Base-by-base conservation (phyloP, 139 green algal genomes). In the Chlorella sp. region DNA sequence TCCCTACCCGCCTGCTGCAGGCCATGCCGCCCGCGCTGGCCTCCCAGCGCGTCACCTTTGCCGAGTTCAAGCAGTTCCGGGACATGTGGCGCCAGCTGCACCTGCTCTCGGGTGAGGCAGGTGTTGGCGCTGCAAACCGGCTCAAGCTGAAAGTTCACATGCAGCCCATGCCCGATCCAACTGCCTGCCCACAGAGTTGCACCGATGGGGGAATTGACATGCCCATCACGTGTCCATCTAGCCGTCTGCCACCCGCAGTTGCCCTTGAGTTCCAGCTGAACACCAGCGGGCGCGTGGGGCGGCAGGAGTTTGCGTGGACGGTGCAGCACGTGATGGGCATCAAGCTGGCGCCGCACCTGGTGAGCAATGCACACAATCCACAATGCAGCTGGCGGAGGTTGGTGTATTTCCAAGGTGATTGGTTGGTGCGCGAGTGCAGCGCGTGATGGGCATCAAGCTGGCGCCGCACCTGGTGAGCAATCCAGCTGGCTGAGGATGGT, bases 11-110 rank as follows among this genome's bases (percentile, higher is more conserved):
- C n/a, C n/a, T n/a, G n/a, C 56, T 87, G 28, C 84, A 92, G 32
- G 44, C 54, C 24, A 81, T 92, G 85, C 85, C 81, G 22, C 6
- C 69, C 1, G 65, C 74, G 36, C 78, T 92, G 16, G 60, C 82
- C 0, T 32, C 30, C 30, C 44, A 30, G 9, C 73, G 85, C 64
- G 69, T 92, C 34, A 70, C 5, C 46, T 82, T 80, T 30, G n/a
- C 62, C 26, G 69, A 89, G 19, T 88, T 86, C 51, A 32, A 65
- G 48, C 30, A 73, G 36, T 88, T 86, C 46, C 48, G 77, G 0
- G 38, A 70, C 44, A 43, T 88, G 40, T 80, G 76, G 77, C 36
- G 58, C 40, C 77, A 83, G 77, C 77, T 83, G 58, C 40, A 43
- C n/a, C 64, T 83, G 60, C 77, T 83, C 41, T 74, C 60, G 26